Percentiles rank a stretch among this genome's conserved stretches.
phyloP scores from a whole-genome alignment of 345 rosid genomes.

The Excoecaria agallocha region DNA sequence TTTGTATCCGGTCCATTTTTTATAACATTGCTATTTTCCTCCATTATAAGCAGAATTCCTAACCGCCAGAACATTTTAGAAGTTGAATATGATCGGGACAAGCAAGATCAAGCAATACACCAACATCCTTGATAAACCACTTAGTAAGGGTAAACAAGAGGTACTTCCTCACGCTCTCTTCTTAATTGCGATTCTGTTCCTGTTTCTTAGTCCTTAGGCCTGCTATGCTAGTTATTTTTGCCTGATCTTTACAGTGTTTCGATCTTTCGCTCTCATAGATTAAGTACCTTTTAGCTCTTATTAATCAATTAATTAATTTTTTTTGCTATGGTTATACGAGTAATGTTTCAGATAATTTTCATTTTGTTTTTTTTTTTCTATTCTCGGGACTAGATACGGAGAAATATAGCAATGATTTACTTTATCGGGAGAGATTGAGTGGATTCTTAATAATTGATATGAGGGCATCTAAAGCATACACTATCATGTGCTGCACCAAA shows the following conservation, averaged over 20 bases:
- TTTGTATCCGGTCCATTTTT: too few relatives aligned
- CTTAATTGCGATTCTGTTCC: neutral
- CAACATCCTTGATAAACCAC: slow-evolving; percentile 91
- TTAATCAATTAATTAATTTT: neutral
- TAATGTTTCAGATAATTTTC: neutral
- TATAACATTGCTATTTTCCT: too few relatives aligned
- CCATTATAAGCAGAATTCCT: neutral
- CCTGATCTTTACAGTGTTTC: neutral
- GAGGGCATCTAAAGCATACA: too few relatives aligned
- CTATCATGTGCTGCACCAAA: too few relatives aligned
- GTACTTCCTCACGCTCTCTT: slow-evolving; percentile 29
- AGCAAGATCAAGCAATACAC: slow-evolving; percentile 95
- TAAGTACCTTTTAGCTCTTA: neutral
- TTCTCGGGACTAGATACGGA: neutral
- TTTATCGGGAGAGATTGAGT: neutral
- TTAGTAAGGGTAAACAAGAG: slow-evolving; percentile 98
- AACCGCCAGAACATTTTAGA: neutral
- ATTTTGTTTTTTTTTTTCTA: neutral
- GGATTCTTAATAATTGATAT: too few relatives aligned
- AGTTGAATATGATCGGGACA: slow-evolving; percentile 69
- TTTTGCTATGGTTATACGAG: neutral
- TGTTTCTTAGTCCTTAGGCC: neutral
- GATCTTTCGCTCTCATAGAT: neutral
- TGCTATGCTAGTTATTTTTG: neutral
- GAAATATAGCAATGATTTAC: neutral